Evolutionary conservation across 345 rosid genomes (phyloP), one percentile per base, ranked within the genome.

Genomic region (Linum lewisii): DNA sequence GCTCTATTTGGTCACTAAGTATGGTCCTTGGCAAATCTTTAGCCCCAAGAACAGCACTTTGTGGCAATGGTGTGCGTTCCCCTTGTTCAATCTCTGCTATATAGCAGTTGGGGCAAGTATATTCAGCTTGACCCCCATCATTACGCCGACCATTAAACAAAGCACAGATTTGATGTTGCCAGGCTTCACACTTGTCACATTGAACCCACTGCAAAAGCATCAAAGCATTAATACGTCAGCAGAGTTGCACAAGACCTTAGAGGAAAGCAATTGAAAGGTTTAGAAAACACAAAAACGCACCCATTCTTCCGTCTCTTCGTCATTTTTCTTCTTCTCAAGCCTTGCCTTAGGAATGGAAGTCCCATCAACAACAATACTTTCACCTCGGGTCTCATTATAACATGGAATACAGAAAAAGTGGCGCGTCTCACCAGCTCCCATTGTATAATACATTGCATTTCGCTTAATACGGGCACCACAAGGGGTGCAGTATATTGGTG

Each of bases 91-190:
- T 78, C 83, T 94, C 99, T 59, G 26, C 56, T 24, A 90, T 87
- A 66, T 87, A 94, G 82, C 99, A 94, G 69, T 94, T 82, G 60
- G 97, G 99, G 75, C 99, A 94, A 60, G 99, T 94, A 74, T 94
- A 94, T 63, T 94, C 99, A 74, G 99, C 99, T 75, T 90, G 96
- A 23, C 99, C 99, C 54, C 99, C 99, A 56, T 94, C 99, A 81
- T 94, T 94, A 77, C 97, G 78, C 72, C 97, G 76, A 62, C 99
- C 97, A 79, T 94, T 94, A 76, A 94, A 94, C 63, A 94, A 71
- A 71, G 96, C 95, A 73, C 99, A 94, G 42, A 94, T 94, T 70
- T 94, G 99, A 79, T 94, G 99, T 78, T 94, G 99, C 99, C 99
- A 94, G 29, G 87, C 87, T 74, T 94, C 96, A 74, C 99, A 94